These are phyloP conservation scores for Arthrobotrys pseudoclavata DNA, from an alignment of 2,329 filamentous ascomycete species.

Conservation along the genomic window DNA sequence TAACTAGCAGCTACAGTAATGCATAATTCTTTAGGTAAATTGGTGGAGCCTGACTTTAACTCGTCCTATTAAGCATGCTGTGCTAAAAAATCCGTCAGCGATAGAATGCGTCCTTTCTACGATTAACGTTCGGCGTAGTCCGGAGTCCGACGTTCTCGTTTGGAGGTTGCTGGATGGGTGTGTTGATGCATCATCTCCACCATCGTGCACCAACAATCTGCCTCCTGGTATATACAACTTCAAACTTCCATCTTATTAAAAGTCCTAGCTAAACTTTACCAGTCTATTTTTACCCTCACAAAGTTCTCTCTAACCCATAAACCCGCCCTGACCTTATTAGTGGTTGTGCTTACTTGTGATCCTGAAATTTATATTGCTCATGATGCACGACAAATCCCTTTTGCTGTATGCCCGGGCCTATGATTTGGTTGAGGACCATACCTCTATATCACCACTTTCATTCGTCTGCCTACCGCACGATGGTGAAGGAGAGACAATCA, in stretches of 20 bases:
- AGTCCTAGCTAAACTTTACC: no score
- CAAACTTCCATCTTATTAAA: no score
- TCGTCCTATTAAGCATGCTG: neutral
- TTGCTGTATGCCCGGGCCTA: constrained; percentile 49
- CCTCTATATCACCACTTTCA: constrained; percentile 54
- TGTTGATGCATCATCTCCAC: neutral
- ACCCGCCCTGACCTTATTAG: no score
- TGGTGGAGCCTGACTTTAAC: neutral
- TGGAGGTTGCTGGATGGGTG: neutral
- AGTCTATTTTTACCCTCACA: no score
- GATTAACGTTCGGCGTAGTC: no score
- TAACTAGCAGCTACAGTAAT: constrained; percentile 5
- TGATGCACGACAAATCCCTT: constrained; percentile 52
- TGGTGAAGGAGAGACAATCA: constrained; percentile 24
- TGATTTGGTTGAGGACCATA: constrained; percentile 55
- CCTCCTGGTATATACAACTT: no score
- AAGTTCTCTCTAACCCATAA: no score
- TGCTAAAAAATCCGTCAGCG: no score
- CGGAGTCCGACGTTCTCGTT: no score
- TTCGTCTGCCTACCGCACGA: constrained; percentile 55
- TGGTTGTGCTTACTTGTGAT: no score
- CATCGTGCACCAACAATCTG: no score
- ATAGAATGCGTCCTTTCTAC: no score
- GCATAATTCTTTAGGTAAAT: constrained; percentile 12
- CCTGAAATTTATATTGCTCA: neutral